Percentiles rank a stretch among this genome's conserved stretches.
Evolutionary conservation across 495 filamentous ascomycete species (phyloP).

Genomic region (Aspergillus olivimuriae): DNA sequence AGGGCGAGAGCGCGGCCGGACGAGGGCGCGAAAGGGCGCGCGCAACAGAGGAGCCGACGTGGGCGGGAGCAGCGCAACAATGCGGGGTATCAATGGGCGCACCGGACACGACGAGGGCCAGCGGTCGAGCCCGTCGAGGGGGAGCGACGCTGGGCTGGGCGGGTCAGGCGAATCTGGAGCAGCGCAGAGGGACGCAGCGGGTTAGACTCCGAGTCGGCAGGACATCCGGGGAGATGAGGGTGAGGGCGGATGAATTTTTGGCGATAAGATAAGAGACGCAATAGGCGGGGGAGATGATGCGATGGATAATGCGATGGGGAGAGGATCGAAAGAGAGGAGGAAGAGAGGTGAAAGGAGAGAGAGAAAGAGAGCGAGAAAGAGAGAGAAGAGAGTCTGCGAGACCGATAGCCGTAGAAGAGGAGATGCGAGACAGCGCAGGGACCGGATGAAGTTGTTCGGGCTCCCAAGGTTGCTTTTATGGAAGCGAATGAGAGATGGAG

Average conservation of each 20-base stretch:
- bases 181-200: too few relatives aligned
- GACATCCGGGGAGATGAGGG: not conserved
- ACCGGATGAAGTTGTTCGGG: not conserved
- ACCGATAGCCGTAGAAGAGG: too few relatives aligned
- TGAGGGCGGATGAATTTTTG: conserved; percentile 6
- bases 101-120: too few relatives aligned
- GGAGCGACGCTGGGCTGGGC: too few relatives aligned
- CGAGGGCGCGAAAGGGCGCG: too few relatives aligned
- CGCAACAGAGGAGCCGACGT: too few relatives aligned
- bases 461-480: not conserved
- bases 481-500: not conserved
- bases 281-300: conserved; percentile 3
- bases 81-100: too few relatives aligned
- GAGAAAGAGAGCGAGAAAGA: not conserved
- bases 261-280: conserved; percentile 3
- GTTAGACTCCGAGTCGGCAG: too few relatives aligned
- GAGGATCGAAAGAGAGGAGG: conserved; percentile 10
- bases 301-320: conserved; percentile 18
- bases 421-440: too few relatives aligned
- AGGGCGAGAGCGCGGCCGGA: not conserved
- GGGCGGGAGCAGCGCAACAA: too few relatives aligned
- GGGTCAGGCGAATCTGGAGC: too few relatives aligned
- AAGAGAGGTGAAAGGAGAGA: not conserved
- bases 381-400: conserved; percentile 7
- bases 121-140: too few relatives aligned